Evolutionary conservation across 306 rosid species (phyloP).

Genomic region (Urtica urens): DNA sequence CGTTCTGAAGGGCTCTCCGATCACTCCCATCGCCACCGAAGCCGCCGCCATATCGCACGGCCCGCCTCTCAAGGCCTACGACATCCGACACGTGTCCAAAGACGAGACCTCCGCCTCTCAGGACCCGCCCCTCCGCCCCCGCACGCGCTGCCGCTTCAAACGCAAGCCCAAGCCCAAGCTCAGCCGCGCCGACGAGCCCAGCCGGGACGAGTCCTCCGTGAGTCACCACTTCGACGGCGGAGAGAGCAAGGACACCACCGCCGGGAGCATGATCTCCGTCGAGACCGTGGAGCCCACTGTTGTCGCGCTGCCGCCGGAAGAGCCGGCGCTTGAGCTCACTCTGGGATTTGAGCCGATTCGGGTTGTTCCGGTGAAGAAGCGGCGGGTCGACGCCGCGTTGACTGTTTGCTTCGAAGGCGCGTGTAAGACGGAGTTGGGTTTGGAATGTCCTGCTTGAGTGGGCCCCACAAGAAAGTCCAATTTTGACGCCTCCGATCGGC

Average conservation of each 20-base stretch:
- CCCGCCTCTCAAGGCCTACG: slow-evolving; percentile 79
- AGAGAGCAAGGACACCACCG: slow-evolving; percentile 54
- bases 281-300: slow-evolving; percentile 60
- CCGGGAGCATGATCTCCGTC: slow-evolving; percentile 69
- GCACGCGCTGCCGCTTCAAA: slow-evolving; percentile 61
- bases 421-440: slow-evolving; percentile 38
- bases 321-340: slow-evolving; percentile 56
- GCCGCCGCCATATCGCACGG: slow-evolving; percentile 63
- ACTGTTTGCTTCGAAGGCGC: slow-evolving; percentile 9
- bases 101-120: slow-evolving; percentile 77
- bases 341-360: slow-evolving; percentile 59
- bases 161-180: slow-evolving; percentile 36
- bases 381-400: slow-evolving; percentile 34
- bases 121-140: slow-evolving; percentile 25
- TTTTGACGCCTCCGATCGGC: slow-evolving; percentile 44
- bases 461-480: slow-evolving; percentile 17
- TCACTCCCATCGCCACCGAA: slow-evolving; percentile 74
- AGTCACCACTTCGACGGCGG: slow-evolving; percentile 73
- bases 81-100: slow-evolving; percentile 82
- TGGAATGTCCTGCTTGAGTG: slow-evolving; percentile 26
- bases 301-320: slow-evolving; percentile 44
- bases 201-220: slow-evolving; percentile 78
- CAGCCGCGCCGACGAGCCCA: slow-evolving; percentile 67
- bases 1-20: slow-evolving; percentile 70
- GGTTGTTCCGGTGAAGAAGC: slow-evolving; percentile 72